Percentiles rank a stretch among this genome's conserved stretches.
phyloP scores from a whole-genome alignment of 31 red algal genomes.

The Porphyra umbilicalis region DNA sequence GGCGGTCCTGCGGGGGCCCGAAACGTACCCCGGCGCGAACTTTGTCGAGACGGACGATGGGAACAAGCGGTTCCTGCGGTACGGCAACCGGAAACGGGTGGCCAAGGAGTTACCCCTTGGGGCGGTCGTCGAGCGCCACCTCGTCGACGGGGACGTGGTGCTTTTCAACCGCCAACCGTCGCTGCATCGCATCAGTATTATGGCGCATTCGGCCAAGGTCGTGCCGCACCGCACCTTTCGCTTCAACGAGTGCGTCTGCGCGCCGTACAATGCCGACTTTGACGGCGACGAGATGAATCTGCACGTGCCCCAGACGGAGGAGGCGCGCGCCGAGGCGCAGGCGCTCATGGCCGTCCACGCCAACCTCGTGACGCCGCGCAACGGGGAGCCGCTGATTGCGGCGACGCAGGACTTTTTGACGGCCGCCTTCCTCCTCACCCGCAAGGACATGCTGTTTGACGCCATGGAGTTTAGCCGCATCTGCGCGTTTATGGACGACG shows the following conservation, averaged over 20 bases:
- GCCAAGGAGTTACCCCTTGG: conserved; percentile 52
- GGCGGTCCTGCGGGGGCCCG: conserved; percentile 84
- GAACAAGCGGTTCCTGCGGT: conserved; percentile 78
- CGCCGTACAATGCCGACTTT: conserved; percentile 99
- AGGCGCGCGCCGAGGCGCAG: conserved; percentile 86
- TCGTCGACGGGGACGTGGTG: conserved; percentile 88
- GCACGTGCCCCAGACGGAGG: conserved; percentile 99
- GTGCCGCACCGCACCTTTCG: conserved; percentile 83
- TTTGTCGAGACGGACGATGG: conserved; percentile 71
- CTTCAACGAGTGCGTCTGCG: conserved; percentile 98
- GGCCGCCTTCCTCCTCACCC: conserved; percentile 61
- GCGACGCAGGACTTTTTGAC: conserved; percentile 99
- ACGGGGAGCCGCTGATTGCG: conserved; percentile 96
- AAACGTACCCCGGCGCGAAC: conserved; percentile 92
- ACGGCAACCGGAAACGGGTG: conserved; percentile 69
- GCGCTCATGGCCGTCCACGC: conserved; percentile 80
- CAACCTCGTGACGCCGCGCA: conserved; percentile 89
- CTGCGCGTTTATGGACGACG: conserved; percentile 49
- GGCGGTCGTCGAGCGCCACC: conserved; percentile 84
- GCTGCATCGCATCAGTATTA: conserved; percentile 97
- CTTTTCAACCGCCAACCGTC: conserved; percentile 98
- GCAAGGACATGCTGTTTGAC: conserved; percentile 83
- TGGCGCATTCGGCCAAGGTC: conserved; percentile 94
- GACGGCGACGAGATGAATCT: conserved; percentile 99
- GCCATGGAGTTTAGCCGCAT: conserved; percentile 64